These are phyloP conservation scores for Terana coerulea DNA, from an alignment of 768 basidiomycete genomes.

Conservation along the genomic window DNA sequence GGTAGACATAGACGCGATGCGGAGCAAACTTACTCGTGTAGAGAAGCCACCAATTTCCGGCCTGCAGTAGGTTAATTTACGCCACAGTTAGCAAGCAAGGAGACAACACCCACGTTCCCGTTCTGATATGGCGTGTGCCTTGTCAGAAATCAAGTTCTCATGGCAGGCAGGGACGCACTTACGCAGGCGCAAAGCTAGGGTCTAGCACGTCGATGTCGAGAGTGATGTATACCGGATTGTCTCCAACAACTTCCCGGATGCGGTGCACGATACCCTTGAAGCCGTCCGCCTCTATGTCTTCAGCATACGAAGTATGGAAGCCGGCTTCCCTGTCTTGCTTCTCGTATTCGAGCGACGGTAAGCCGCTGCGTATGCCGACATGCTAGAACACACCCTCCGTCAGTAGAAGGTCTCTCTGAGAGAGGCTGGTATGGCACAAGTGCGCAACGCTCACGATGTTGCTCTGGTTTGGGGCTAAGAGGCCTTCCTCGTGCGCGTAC, in stretches of 20 bases:
- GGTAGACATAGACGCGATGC: not conserved
- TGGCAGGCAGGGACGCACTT: slow-evolving; percentile 1
- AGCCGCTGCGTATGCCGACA: slow-evolving; percentile 28
- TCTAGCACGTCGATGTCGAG: slow-evolving; percentile 26
- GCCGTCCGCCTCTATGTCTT: slow-evolving; percentile 31
- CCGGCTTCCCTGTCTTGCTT: slow-evolving; percentile 28
- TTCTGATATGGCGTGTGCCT: too few relatives aligned
- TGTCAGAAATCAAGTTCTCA: too few relatives aligned
- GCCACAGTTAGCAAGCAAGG: too few relatives aligned
- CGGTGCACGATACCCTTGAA: slow-evolving; percentile 29
- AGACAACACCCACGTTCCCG: slow-evolving; percentile 25
- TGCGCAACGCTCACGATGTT: slow-evolving; percentile 23
- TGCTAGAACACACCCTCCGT: slow-evolving; percentile 24
- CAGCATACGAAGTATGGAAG: slow-evolving; percentile 30
- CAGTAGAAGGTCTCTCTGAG: too few relatives aligned
- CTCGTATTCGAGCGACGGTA: slow-evolving; percentile 27
- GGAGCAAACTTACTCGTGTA: too few relatives aligned
- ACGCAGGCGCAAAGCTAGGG: slow-evolving; percentile 23
- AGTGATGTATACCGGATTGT: slow-evolving; percentile 30
- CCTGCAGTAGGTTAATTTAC: slow-evolving; percentile 8
- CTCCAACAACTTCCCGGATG: slow-evolving; percentile 30
- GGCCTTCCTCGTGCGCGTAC: slow-evolving; percentile 30
- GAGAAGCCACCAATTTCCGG: slow-evolving; percentile 33
- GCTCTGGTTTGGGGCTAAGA: slow-evolving; percentile 27
- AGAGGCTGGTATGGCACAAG: not conserved